Base-by-base conservation (phyloP, 208 protist species). In the Phytomonas sp. region DNA sequence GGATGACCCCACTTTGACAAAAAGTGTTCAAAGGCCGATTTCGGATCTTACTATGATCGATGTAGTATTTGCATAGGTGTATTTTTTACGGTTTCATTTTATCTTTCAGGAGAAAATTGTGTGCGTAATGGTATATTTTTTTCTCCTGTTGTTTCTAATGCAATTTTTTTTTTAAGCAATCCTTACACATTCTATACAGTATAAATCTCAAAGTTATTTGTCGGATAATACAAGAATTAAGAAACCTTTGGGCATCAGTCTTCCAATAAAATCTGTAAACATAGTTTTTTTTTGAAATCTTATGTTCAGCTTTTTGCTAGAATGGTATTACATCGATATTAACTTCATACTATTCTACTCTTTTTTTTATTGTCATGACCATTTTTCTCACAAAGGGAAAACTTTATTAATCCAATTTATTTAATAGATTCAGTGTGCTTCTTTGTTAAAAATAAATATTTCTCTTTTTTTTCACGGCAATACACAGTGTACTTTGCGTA, bases 341-440 rank as follows among this genome's bases (percentile, higher is more conserved):
- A 26, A 32, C 29, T 52, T 63, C 8, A 63, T 72, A 42, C 19
- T 56, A 63, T 16, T 66, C 69, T 36, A 59, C 64, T n/a, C 11
- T 61, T 26, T 16, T 74, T 77, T 2, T 60, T 59, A 16, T 68
- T 64, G 4, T 61, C 7, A 0, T 70, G 6, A 12, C 32, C 66
- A 19, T 16, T 49, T 10, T 49, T 23, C 6, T 12, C 40, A 3
- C 12, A 23, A 4, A 49, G 19, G 40, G 40, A 19, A 49, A 49
- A 49, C 7, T 49, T 16, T 19, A 49, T 19, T 49, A 49, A 49
- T 49, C 19, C 40, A 49, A 49, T 49, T 49, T 1, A 19, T 19
- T 49, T 49, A 16, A 49, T 19, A 19, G 40, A 3, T 12, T 19
- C 19, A 19, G 6, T 19, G 19, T 23, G 40, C 40, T 49, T 49